Base-by-base conservation (phyloP, 768 basidiomycete genomes). In the Pulveroboletus sp. region DNA sequence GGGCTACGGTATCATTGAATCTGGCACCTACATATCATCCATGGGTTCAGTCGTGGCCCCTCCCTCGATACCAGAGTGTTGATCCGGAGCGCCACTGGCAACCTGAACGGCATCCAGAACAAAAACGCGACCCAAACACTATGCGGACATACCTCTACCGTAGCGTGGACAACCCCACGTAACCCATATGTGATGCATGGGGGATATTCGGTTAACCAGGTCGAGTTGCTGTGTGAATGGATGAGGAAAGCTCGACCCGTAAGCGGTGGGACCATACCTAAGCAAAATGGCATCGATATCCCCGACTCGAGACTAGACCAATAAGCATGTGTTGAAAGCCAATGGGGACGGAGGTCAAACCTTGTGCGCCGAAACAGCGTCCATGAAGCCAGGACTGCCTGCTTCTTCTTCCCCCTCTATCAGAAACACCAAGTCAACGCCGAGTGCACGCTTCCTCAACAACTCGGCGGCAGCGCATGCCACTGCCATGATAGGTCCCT, bases 331-430 rank as follows among this genome's bases (percentile, higher is more conserved):
- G 35, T 41, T 31, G 24, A 29, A 27, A 48, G 12, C 16, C 41
- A 37, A 32, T 36, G 12, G 27, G 29, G 39, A 46, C 12, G 14
- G 5, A 39, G n/a, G 27, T 36, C 64, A 38, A 51, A 86, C 91
- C 80, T 90, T 93, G 67, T 93, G 74, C 47, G 74, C 77, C 47
- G 71, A 60, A 10, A 97, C 86, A 2, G 86, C 79, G n/a, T 89
- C 81, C 32, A 72, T 77, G 61, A 99, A 94, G 0, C 94, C 93
- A 5, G 75, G 67, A 63, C 93, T 95, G 1, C 95, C 95, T n/a
- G 82, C 83, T 65, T 99, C 96, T 64, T 96, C 96, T 64, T 98
- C 95, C 0, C 96, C 96, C 69, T 99, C 96, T 14, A 98, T 83
- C 44, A 97, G 68, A 64, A 98, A 83, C 6, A 97, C 83, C 1